Conservation (phyloP, 2,329 filamentous ascomycete species). For the Chrysoporthe cubensis region DNA sequence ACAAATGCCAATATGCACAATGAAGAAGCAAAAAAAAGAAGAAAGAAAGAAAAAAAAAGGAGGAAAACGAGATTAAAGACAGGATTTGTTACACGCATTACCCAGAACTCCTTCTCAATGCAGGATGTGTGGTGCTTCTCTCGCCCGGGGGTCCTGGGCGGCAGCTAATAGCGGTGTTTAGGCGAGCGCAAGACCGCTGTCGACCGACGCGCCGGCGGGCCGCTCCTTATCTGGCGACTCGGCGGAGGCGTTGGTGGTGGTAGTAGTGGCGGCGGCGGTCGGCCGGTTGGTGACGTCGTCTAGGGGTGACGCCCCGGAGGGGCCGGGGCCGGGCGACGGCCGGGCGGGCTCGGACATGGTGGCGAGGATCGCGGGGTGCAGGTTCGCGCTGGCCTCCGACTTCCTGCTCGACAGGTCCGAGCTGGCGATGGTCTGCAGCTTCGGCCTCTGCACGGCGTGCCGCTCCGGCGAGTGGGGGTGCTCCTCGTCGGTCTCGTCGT, state of each 20-base stretch:
- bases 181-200: constrained; percentile 35
- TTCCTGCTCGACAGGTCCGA: constrained; percentile 41
- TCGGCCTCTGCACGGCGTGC: constrained; percentile 47
- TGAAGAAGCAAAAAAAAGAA: constrained; percentile 19
- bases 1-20: constrained; percentile 22
- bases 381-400: constrained; percentile 35
- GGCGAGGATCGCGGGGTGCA: constrained; percentile 12
- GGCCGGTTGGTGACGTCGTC: constrained; percentile 26
- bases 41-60: neutral
- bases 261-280: neutral
- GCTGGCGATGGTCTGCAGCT: constrained; percentile 52
- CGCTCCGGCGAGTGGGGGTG: constrained; percentile 31
- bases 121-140: constrained; percentile 8
- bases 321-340: constrained; percentile 10
- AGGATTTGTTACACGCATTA: neutral
- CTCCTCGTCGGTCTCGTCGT: constrained; percentile 36
- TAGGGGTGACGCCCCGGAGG: constrained; percentile 15
- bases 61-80: too few relatives aligned
- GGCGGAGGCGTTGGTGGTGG: neutral
- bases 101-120: constrained; percentile 20
- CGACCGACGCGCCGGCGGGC: constrained; percentile 32
- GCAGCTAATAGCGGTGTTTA: constrained; percentile 12
- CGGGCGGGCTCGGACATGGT: constrained; percentile 15
- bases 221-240: constrained; percentile 21
- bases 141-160: neutral